Evolutionary conservation across 2,329 filamentous ascomycete species (phyloP).

Genomic region (Cladosporium sp.): DNA sequence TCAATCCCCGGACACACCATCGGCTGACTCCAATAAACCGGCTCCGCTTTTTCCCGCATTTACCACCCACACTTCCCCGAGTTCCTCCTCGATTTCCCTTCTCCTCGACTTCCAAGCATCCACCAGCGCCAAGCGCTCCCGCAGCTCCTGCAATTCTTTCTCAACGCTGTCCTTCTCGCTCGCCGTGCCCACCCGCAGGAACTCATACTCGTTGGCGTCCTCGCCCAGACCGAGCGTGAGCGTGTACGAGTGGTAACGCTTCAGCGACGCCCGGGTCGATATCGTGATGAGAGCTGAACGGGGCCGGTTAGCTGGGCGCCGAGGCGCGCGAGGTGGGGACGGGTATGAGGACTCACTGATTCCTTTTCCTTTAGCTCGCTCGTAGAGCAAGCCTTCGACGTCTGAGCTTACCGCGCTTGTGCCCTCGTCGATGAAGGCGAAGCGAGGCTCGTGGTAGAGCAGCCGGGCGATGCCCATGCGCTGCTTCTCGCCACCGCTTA

Average conservation of each 20-base stretch:
- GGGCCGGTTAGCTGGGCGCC: constrained; percentile 6
- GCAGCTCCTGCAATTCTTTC: constrained; percentile 80
- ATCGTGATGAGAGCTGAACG: constrained; percentile 82
- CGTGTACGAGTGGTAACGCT: constrained; percentile 93
- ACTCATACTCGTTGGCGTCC: constrained; percentile 81
- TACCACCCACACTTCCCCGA: constrained; percentile 60
- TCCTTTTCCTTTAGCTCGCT: constrained; percentile 85
- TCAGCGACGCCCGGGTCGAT: constrained; percentile 87
- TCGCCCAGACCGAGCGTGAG: constrained; percentile 78
- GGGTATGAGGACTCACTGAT: constrained; percentile 66
- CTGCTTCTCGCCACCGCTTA: constrained; percentile 98
- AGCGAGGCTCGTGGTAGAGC: constrained; percentile 90
- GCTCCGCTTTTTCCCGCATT: constrained; percentile 8
- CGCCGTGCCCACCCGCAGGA: constrained; percentile 90
- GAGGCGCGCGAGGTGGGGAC: constrained; percentile 11
- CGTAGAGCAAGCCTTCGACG: constrained; percentile 90
- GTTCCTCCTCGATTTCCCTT: constrained; percentile 73
- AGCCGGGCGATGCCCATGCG: constrained; percentile 85
- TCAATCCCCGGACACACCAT: constrained; percentile 6
- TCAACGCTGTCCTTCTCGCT: constrained; percentile 91
- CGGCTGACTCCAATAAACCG: constrained; percentile 1
- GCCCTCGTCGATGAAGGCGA: constrained; percentile 92
- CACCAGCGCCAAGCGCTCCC: constrained; percentile 74
- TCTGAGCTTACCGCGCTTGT: constrained; percentile 92
- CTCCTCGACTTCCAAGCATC: constrained; percentile 74